A percentile compares a stretch with the other conserved stretches of the same genome.
Conservation (phyloP, 805 yeast species). For the Suhomyces pyralidae region DNA sequence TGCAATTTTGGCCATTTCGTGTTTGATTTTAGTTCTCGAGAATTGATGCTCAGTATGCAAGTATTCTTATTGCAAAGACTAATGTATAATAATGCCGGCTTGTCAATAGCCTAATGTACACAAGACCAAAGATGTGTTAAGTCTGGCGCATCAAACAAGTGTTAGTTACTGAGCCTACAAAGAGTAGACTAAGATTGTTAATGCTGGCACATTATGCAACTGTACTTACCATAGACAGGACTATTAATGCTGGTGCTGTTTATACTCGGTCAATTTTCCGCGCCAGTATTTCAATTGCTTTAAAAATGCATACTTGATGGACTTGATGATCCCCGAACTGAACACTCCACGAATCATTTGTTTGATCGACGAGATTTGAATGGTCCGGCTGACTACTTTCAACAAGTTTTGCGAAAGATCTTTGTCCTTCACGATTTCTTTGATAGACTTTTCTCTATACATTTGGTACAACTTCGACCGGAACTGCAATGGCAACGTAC, state of each 20-base stretch:
- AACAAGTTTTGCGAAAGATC: slow-evolving; percentile 32
- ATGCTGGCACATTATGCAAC: not conserved
- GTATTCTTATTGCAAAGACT: not conserved
- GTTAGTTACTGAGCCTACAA: too few species aligned
- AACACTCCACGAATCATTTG: slow-evolving; percentile 82
- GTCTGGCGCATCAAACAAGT: too few species aligned
- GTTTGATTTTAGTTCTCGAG: not conserved
- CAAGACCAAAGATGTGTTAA: not conserved
- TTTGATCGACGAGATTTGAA: slow-evolving; percentile 59
- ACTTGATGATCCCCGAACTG: slow-evolving; percentile 79
- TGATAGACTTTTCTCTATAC: slow-evolving; percentile 39
- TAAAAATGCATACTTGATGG: slow-evolving; percentile 72
- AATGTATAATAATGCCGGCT: too few species aligned
- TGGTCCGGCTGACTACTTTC: slow-evolving; percentile 42
- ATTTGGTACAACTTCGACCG: slow-evolving; percentile 21
- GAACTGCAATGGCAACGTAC: slow-evolving; percentile 20
- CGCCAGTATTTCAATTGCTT: slow-evolving; percentile 43
- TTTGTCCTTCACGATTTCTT: slow-evolving; percentile 42
- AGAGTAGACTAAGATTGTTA: too few species aligned
- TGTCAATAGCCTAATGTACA: too few species aligned
- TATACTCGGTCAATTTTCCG: slow-evolving; percentile 5
- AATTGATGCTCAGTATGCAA: not conserved
- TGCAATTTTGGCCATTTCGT: not conserved
- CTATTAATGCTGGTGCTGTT: not conserved
- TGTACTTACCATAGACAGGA: not conserved